These are phyloP conservation scores for Meira nashicola DNA, from an alignment of 1,284 basidiomycete species.

Conservation along the genomic window DNA sequence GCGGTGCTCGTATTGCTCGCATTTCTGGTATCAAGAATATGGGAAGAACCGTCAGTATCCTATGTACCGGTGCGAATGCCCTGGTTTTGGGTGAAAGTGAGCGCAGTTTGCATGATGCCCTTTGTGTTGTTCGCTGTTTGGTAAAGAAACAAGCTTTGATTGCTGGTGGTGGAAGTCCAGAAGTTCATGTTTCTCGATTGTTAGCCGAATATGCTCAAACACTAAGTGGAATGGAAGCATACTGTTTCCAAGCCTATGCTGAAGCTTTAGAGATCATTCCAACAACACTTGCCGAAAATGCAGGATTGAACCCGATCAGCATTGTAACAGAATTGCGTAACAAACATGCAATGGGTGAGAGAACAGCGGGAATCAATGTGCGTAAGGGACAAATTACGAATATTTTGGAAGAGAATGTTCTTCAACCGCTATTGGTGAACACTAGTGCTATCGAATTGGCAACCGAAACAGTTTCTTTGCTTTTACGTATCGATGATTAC, in stretches of 20 bases:
- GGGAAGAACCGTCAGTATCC: slow-evolving; percentile 88
- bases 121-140: slow-evolving; percentile 94
- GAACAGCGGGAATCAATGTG: slow-evolving; percentile 95
- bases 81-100: slow-evolving; percentile 96
- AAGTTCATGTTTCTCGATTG: slow-evolving; percentile 93
- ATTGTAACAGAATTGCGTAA: slow-evolving; percentile 98
- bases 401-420: slow-evolving; percentile 92
- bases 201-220: slow-evolving; percentile 88
- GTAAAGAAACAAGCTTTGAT: slow-evolving; percentile 97
- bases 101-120: slow-evolving; percentile 92
- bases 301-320: slow-evolving; percentile 93
- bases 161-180: slow-evolving; percentile 93
- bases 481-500: slow-evolving; percentile 82
- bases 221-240: slow-evolving; percentile 95
- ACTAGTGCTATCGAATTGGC: slow-evolving; percentile 92
- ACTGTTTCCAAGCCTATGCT: slow-evolving; percentile 97
- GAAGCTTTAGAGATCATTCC: slow-evolving; percentile 98
- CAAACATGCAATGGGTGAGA: slow-evolving; percentile 88
- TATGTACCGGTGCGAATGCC: slow-evolving; percentile 90
- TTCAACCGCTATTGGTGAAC: slow-evolving; percentile 90
- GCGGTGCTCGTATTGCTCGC: slow-evolving; percentile 85
- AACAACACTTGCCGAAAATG: slow-evolving; percentile 95
- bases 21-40: slow-evolving; percentile 93
- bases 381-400: slow-evolving; percentile 86
- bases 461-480: slow-evolving; percentile 93